Evolutionary conservation across 805 yeast species (phyloP), one percentile per base, ranked within the genome.

Genomic region (Spathaspora arborariae): DNA sequence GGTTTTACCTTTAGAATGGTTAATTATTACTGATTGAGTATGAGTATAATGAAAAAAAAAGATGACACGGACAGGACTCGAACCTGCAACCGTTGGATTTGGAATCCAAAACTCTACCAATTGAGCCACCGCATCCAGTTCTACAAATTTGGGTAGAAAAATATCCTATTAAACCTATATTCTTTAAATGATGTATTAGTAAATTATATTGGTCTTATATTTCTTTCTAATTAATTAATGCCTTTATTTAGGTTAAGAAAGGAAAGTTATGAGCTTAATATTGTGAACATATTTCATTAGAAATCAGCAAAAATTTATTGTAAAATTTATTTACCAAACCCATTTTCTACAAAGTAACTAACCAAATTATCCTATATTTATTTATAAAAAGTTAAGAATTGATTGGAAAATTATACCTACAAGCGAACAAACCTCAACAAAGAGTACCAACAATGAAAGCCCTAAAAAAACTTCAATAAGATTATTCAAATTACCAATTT

Each of bases 21-120:
- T n/a, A n/a, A n/a, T n/a, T n/a, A n/a, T n/a, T n/a, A n/a, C 27
- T 5, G 38, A 9, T 35, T 4, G n/a, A 37, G 18, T 10, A 20
- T 13, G 22, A 37, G n/a, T 4, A 20, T 6, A 18, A 37, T 16
- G n/a, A 2, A 37, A 20, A 38, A 45, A 49, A 41, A 36, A 45
- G 30, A 24, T 51, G 53, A 45, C 82, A 80, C 85, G 84, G 85
- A 81, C 88, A 82, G 86, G 88, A 82, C 80, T 82, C 79, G 88
- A 82, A 82, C 88, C 86, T 82, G 87, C 88, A 82, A 78, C 88
- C 88, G 80, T 81, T 80, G 82, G 88, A 81, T 81, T 60, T 67
- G 72, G 72, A 67, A 57, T 64, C 72, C 60, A 64, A 65, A 62
- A 65, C 71, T 67, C 72, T 67, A 65, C 72, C 72, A 65, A 44